A percentile compares a stretch with the other conserved stretches of the same genome.
phyloP scores from a whole-genome alignment of 2,329 filamentous ascomycete genomes.

The Cadophora sp. region DNA sequence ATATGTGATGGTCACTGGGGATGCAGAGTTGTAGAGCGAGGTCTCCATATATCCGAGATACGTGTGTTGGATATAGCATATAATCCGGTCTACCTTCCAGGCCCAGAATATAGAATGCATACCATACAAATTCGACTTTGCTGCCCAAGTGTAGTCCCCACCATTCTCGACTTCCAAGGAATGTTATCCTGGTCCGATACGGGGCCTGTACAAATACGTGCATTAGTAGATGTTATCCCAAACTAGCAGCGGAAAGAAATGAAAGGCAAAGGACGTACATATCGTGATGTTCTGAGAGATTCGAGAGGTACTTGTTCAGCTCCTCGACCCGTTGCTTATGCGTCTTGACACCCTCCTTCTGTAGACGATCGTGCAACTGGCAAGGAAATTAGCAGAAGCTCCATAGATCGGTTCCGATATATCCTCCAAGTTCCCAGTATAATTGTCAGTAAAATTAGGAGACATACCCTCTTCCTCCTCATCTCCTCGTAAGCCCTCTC shows the following conservation, averaged over 20 bases:
- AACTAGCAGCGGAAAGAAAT: background rate
- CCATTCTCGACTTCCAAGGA: background rate
- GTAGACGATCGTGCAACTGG: constrained; percentile 81
- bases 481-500: constrained; percentile 83
- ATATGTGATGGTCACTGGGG: background rate
- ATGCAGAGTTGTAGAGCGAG: background rate
- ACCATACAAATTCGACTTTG: background rate
- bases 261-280: constrained; percentile 59
- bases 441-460: constrained; percentile 13
- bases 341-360: constrained; percentile 85
- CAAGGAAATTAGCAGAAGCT: background rate
- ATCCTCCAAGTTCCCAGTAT: background rate
- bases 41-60: background rate
- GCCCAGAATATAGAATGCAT: background rate
- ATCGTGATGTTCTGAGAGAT: constrained; percentile 95
- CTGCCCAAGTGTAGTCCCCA: background rate
- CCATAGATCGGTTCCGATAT: background rate
- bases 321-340: constrained; percentile 98
- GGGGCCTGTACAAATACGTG: constrained; percentile 22
- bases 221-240: background rate
- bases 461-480: constrained; percentile 77
- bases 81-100: background rate
- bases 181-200: constrained; percentile 35
- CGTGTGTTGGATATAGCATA: background rate
- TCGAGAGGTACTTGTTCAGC: constrained; percentile 90